A percentile compares a stretch with the other conserved stretches of the same genome.
phyloP scores from a whole-genome alignment of 495 filamentous ascomycete genomes.

The Penicillium fimorum region DNA sequence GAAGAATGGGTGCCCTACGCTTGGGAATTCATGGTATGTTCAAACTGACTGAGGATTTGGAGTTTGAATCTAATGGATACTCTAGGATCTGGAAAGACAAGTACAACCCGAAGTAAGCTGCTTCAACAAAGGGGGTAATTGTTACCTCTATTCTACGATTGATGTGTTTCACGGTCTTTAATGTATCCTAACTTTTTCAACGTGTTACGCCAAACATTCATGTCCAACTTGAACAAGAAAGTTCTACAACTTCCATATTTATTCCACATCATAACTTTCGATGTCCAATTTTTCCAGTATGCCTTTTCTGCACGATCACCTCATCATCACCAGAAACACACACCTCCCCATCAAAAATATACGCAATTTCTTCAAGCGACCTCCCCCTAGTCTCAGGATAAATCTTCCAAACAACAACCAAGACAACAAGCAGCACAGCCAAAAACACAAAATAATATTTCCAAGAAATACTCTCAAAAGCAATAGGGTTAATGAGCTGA shows the following conservation, averaged over 20 bases:
- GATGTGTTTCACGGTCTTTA: neutral
- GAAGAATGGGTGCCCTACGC: slow-evolving; percentile 78
- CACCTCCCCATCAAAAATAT: slow-evolving; percentile 49
- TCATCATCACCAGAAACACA: neutral
- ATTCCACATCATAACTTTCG: neutral
- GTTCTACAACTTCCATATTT: neutral
- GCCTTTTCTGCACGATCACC: neutral
- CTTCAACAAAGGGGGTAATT: neutral
- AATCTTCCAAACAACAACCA: slow-evolving; percentile 57
- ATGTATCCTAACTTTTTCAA: neutral
- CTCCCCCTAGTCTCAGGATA: slow-evolving; percentile 61
- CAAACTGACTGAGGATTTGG: slow-evolving; percentile 10
- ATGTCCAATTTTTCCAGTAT: neutral
- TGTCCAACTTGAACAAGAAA: neutral
- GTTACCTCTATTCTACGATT: neutral
- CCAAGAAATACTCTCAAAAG: slow-evolving; percentile 47
- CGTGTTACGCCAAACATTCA: neutral
- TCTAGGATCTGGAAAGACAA: slow-evolving; percentile 96
- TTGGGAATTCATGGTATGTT: slow-evolving; percentile 94
- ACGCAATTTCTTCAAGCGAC: slow-evolving; percentile 59
- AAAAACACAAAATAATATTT: slow-evolving; percentile 61
- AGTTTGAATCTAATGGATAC: slow-evolving; percentile 23
- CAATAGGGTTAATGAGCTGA: slow-evolving; percentile 55
- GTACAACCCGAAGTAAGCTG: slow-evolving; percentile 65
- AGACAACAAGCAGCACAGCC: slow-evolving; percentile 49